A percentile compares a stretch with the other conserved stretches of the same genome.
phyloP scores from a whole-genome alignment of 1,284 basidiomycete species.

The Tylopilus sp. region DNA sequence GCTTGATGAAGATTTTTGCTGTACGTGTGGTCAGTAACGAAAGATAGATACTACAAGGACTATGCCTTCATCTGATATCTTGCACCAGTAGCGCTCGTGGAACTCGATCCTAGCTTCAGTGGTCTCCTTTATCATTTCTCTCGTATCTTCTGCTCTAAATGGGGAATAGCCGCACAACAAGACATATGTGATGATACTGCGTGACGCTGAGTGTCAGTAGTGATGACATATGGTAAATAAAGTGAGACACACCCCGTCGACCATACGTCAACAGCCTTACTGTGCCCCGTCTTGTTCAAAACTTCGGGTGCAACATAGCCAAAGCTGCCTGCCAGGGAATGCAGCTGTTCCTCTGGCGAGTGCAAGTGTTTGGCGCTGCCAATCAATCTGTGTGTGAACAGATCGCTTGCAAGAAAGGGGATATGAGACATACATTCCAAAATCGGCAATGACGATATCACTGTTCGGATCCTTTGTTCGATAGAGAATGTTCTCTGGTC shows the following conservation, averaged over 20 bases:
- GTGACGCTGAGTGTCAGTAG: not conserved
- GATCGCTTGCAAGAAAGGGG: not conserved
- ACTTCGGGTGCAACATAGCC: slow-evolving; percentile 97
- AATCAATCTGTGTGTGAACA: slow-evolving; percentile 1
- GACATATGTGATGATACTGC: slow-evolving; percentile 89
- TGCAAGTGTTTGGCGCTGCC: slow-evolving; percentile 81
- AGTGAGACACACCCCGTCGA: slow-evolving; percentile 69
- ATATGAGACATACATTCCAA: slow-evolving; percentile 77
- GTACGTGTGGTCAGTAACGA: slow-evolving; percentile 3
- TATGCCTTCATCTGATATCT: slow-evolving; percentile 71
- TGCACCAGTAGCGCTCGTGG: slow-evolving; percentile 92
- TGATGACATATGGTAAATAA: not conserved
- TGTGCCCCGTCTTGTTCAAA: slow-evolving; percentile 77
- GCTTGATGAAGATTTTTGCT: slow-evolving; percentile 85
- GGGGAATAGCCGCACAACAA: slow-evolving; percentile 91
- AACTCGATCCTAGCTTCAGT: slow-evolving; percentile 83
- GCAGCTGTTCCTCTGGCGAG: slow-evolving; percentile 73
- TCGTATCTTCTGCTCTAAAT: slow-evolving; percentile 82
- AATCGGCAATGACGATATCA: slow-evolving; percentile 90
- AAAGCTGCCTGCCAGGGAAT: slow-evolving; percentile 82
- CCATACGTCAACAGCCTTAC: slow-evolving; percentile 94
- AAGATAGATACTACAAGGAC: not conserved
- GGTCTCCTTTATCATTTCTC: slow-evolving; percentile 78
- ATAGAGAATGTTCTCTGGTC: slow-evolving; percentile 93
- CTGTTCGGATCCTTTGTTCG: slow-evolving; percentile 70